Base-by-base conservation (phyloP, 148 eudicot genomes). In the Agrostemma githago region DNA sequence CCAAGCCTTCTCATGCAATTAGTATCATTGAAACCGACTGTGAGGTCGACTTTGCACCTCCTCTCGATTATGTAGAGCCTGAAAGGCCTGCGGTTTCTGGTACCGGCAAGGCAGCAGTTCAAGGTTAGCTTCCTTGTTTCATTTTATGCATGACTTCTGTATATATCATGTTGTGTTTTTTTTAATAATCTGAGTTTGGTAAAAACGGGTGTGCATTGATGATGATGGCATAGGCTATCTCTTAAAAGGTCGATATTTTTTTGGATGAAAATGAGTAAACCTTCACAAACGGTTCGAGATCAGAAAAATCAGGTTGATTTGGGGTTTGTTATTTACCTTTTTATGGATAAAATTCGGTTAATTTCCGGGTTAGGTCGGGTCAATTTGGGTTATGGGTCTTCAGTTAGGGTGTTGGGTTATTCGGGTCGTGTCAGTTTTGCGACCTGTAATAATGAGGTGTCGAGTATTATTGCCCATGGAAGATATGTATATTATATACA, bases 21-120 rank as follows among this genome's bases (percentile, higher is more conserved):
- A 88, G 86, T 80, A 93, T 93, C 40, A 93, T 93, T 70, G 98
- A 93, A 83, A 94, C 96, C 2, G 97, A 95, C 80, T 95, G 99
- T 81, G 97, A 95, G 77, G 97, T 95, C 71, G 99, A 95, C 80
- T 92, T 95, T 79, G 99, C 99, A 67, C 97, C 99, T 76, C 98
- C 98, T 48, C 97, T 95, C 78, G 97, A 92, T 86, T 95, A 90
- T 74, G 88, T 90, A 73, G 97, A 95, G 82, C 99, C 96, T 65
- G 92, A 92, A 79, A 92, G 46, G 76, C 93, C 90, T 70, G 83
- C 72, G 7, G 71, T 74, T 4, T 72, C 93, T 68, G 79, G 66
- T 74, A 57, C 82, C 74, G 78, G 86, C 84, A 94, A 87, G 79
- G 74, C 84, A 69, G 74, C 76, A n/a, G 85, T 85, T 17, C 83